phyloP scores from a whole-genome alignment of 495 filamentous ascomycete species.

The Penicillium tannophilum region DNA sequence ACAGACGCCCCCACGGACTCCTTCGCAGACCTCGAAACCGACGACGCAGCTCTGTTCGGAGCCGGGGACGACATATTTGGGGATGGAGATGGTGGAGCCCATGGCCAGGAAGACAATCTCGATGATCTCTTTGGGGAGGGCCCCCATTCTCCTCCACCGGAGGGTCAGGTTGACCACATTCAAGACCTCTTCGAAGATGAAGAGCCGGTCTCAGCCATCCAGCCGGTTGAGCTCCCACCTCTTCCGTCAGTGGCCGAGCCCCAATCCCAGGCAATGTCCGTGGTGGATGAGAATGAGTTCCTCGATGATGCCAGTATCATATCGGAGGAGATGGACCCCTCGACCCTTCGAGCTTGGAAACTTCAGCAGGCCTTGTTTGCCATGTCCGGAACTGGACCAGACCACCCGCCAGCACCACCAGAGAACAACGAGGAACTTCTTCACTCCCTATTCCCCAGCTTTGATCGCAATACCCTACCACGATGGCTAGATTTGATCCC shows the following conservation, averaged over 20 bases:
- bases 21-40: slow-evolving; percentile 31
- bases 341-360: slow-evolving; percentile 49
- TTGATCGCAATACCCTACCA: slow-evolving; percentile 63
- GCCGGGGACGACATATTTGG: slow-evolving; percentile 46
- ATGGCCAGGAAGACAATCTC: slow-evolving; percentile 42
- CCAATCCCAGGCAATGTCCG: slow-evolving; percentile 31
- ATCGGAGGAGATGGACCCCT: slow-evolving; percentile 49
- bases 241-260: slow-evolving; percentile 28
- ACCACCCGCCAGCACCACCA: slow-evolving; percentile 56
- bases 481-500: slow-evolving; percentile 75
- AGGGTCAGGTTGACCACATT: slow-evolving; percentile 43
- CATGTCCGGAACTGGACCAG: slow-evolving; percentile 44
- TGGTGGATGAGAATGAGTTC: slow-evolving; percentile 43
- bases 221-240: slow-evolving; percentile 27
- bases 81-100: slow-evolving; percentile 36
- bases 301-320: slow-evolving; percentile 31
- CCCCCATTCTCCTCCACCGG: slow-evolving; percentile 37
- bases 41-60: slow-evolving; percentile 57
- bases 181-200: slow-evolving; percentile 45
- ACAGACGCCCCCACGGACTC: slow-evolving; percentile 19
- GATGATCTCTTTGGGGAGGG: slow-evolving; percentile 60
- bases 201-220: slow-evolving; percentile 28
- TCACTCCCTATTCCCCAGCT: slow-evolving; percentile 68
- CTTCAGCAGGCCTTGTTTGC: slow-evolving; percentile 55
- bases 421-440: slow-evolving; percentile 70